Evolutionary conservation across 164 flowering plant species (phyloP), one percentile per base, ranked within the genome.

Genomic region (Umbilicus rupestris): DNA sequence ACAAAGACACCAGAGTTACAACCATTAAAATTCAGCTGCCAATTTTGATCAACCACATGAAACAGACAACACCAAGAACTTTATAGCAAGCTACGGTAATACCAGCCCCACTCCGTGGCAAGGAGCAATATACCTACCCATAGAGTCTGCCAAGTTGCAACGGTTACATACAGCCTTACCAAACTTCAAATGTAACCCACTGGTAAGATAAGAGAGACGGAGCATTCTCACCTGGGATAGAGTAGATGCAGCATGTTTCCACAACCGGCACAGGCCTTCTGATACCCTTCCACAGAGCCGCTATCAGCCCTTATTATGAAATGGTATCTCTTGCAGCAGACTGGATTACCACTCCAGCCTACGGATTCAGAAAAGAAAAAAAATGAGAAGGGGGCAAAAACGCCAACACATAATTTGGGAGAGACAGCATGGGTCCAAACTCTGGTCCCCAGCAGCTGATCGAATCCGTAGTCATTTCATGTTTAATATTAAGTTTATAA

Each of bases 341-440:
- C 79, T 8, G 79, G 79, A 66, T 76, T 70, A 1, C 74, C 70
- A 63, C 79, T 76, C 79, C 79, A 76, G 14, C 79, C 79, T 76
- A 66, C 44, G 55, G 11, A 22, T 6, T 16, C 8, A 20, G 14
- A 35, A n/a, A 67, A 2, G 5, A 46, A 63, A 63, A 55, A 28
- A 45, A 30, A 64, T 41, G 9, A 41, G 15, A 41, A 41, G 15
- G 1, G 11, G 3, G 0, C 12, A 41, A 12, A 41, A 41, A 41
- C 2, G 10, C 6, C 16, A 41, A 9, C 12, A 41, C n/a, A n/a
- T n/a, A 41, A 14, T 3, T 41, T 41, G 12, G n/a, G 0, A 14
- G 44, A 6, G 44, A 10, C 44, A 41, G 39, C 64, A 15, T 60
- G 3, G 8, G 17, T 33, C 9, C 35, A 62, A 15, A 31, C n/a